Evolutionary conservation across 1,284 basidiomycete species (phyloP), one percentile per base, ranked within the genome.

Genomic region (Neolentinus lepideus): DNA sequence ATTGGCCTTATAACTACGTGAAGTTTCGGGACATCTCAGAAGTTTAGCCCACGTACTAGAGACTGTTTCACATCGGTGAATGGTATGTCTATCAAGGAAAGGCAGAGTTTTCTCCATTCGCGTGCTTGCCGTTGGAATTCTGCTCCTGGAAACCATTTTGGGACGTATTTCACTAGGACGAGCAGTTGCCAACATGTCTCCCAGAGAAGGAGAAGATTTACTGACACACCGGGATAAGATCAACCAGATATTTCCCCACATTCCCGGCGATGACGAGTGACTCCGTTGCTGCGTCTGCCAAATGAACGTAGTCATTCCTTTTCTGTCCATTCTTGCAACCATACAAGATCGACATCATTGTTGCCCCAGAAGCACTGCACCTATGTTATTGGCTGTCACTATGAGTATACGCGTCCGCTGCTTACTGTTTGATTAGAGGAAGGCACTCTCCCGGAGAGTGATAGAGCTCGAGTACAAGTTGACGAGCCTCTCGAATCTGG

Each of bases 41-140:
- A 14, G n/a, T n/a, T n/a, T n/a, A n/a, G n/a, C n/a, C n/a, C n/a
- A n/a, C 76, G 58, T 60, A 83, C 86, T 70, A 87, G 75, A 56
- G 75, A 75, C 24, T 74, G 67, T 67, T 80, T 78, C 48, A 84
- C 76, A 56, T 71, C 81, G 51, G 80, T 76, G 57, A 78, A 89
- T 2, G 86, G 87, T 57, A 69, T 70, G 38, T 88, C 78, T 26
- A 85, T 83, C 56, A 84, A 85, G 57, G 84, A 81, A 58, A 83
- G 75, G 70, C 87, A 81, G 69, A 78, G 79, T 48, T 74, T 75
- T 65, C 81, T 84, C 85, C 86, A 88, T 21, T 63, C 63, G 22
- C 61, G 69, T 1, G 85, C 84, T 59, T 84, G 83, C 51, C 63
- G 63, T 60, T 67, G 64, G 63, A 71, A 72, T 19, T 64, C 62